Base-by-base conservation (phyloP, 73 alveolate species). In the Blepharisma japonicum region DNA sequence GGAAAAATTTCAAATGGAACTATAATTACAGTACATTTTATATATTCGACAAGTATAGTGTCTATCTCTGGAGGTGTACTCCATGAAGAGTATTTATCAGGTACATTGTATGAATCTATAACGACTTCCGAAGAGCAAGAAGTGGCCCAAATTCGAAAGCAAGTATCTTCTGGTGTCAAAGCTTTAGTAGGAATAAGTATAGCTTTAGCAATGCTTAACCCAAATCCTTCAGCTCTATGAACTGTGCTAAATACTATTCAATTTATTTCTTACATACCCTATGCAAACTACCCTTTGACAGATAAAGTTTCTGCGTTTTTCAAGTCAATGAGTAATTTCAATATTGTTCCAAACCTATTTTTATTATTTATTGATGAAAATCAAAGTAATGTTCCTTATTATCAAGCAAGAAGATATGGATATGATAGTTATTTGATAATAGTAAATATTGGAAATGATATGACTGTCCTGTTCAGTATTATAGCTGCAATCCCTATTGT, bases 191-290 rank as follows among this genome's bases (percentile, higher is more conserved):
- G 27, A 4, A 1, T 18, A 14, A 14, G 27, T 14, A 4, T 51
- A 14, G 74, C 74, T 20, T 8, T 61, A 18, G 14, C 74, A 61
- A 61, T 61, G 74, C 14, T 61, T 4, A 61, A 61, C 5, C 74
- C 74, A 61, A 61, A 61, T 39, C 74, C 74, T 20, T n/a, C 74
- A 61, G 38, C 74, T 2, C 5, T 61, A 61, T 61, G 74, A 39
- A 61, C 47, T 61, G 2, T 61, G 14, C 14, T 61, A 5, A 61
- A 61, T 48, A 61, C 74, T 2, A 4, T 61, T 20, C 74, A 61
- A 5, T 39, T 61, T 61, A 1, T 61, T 61, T 61, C 47, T 5
- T 61, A 14, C 23, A 9, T 39, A 61, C 14, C 18, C 11, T 25
- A 14, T 20, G 14, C 74, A 61, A 9, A 5, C 0, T n/a, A 14